Base-by-base conservation (phyloP, 306 rosid species). In the Medicago lupulina region DNA sequence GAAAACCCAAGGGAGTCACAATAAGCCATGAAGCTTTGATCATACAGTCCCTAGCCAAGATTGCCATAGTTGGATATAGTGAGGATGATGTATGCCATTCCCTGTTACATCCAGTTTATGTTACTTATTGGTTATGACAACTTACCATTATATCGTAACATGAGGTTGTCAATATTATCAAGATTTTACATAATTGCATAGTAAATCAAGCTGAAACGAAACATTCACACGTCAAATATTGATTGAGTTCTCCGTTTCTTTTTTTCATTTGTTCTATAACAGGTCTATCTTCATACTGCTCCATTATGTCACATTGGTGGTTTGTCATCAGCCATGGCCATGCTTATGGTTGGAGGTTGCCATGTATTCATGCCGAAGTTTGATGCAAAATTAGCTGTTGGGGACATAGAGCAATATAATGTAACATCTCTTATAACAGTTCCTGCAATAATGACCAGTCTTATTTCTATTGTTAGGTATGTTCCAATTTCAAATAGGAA, bases 221-320 rank as follows among this genome's bases (percentile, higher is more conserved):
- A 34, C 8, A 8, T 28, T 34, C 57, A 46, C 23, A 23, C 40
- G 34, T 61, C 53, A 59, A 51, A 51, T 67, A 34, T 39, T 64
- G 75, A 75, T 65, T 50, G 8, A 65, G 39, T 70, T 71, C 6
- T 40, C 10, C 12, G 11, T 71, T 49, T 44, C 41, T 25, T 9
- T 54, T 57, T 58, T 39, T 31, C 61, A 61, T 47, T 71, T 77
- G 75, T n/a, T 68, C 17, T 75, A 25, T 70, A 34, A 84, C 88
- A 90, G 96, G 86, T 92, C 25, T 95, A 92, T 83, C 85, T 95
- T 83, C 97, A 92, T 75, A 87, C 95, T 31, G 92, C 98, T 77
- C 98, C 98, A 67, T 72, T 95, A 70, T 92, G 97, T 82, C 97
- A 92, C 72, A 90, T 92, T 64, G 97, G 96, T 80, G 97, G 97